Conservation (phyloP, 495 filamentous ascomycete species). For the Arthonia radiata region DNA sequence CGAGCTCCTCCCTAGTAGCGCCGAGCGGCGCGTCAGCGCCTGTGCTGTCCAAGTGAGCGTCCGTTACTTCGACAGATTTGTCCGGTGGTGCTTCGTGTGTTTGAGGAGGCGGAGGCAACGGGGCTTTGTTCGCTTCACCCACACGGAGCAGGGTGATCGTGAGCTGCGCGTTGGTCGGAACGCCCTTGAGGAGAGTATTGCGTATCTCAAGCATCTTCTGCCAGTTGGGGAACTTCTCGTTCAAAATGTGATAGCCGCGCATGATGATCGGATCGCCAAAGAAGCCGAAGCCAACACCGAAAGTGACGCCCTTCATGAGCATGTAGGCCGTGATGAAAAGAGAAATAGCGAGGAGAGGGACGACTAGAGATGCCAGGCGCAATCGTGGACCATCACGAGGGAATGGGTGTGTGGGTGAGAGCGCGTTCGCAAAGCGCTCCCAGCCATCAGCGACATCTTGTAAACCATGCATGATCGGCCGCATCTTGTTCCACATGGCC, state of each 20-base stretch:
- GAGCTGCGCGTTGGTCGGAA: conserved; percentile 72
- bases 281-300: conserved; percentile 45
- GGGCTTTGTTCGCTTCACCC: conserved; percentile 60
- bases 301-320: conserved; percentile 42
- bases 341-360: conserved; percentile 28
- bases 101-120: conserved; percentile 53
- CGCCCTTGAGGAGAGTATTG: conserved; percentile 55
- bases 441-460: conserved; percentile 53
- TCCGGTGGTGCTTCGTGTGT: conserved; percentile 27
- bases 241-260: conserved; percentile 31
- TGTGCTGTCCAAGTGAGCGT: conserved; percentile 20
- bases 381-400: conserved; percentile 34
- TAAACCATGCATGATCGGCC: conserved; percentile 52
- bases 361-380: conserved; percentile 33
- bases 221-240: conserved; percentile 49
- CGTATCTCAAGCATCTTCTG: conserved; percentile 42
- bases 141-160: conserved; percentile 67
- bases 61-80: conserved; percentile 20
- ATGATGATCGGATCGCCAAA: conserved; percentile 56
- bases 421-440: conserved; percentile 56
- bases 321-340: conserved; percentile 45
- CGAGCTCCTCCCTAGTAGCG: too few species aligned
- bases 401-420: conserved; percentile 61
- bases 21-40: conserved; percentile 16
- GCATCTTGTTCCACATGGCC: conserved; percentile 49